These are phyloP conservation scores for Acer negundo DNA, from an alignment of 345 rosid species.

Conservation along the genomic window DNA sequence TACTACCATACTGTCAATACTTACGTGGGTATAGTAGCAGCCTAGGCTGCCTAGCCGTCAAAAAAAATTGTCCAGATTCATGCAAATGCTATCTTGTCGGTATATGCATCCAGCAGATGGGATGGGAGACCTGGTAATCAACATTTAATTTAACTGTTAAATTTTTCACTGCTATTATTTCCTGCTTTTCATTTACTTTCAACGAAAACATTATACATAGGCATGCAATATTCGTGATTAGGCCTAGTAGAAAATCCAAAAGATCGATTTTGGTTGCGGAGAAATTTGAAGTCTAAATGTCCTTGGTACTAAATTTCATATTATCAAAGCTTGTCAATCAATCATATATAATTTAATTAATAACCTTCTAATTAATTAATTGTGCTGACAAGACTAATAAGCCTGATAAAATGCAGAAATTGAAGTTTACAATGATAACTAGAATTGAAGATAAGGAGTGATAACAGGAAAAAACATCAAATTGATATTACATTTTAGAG, in stretches of 20 bases:
- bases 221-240: neutral
- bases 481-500: neutral
- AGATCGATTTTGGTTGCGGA: neutral
- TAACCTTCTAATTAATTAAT: neutral
- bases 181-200: neutral
- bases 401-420: constrained; percentile 21
- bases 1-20: no score
- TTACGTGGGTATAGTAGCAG: no score
- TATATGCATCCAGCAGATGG: no score
- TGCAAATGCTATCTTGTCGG: no score
- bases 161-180: no score
- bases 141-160: no score
- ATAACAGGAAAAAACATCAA: no score
- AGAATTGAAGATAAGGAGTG: neutral
- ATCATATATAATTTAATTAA: neutral
- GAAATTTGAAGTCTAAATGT: neutral
- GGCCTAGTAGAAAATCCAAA: neutral
- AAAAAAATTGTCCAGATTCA: no score
- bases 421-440: constrained; percentile 9
- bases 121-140: no score
- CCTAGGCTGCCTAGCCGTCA: no score
- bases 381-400: neutral
- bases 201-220: neutral
- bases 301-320: neutral
- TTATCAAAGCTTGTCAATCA: neutral